Evolutionary conservation across 257 asterid genomes (phyloP), one percentile per base, ranked within the genome.

Genomic region (Plantago ovata): DNA sequence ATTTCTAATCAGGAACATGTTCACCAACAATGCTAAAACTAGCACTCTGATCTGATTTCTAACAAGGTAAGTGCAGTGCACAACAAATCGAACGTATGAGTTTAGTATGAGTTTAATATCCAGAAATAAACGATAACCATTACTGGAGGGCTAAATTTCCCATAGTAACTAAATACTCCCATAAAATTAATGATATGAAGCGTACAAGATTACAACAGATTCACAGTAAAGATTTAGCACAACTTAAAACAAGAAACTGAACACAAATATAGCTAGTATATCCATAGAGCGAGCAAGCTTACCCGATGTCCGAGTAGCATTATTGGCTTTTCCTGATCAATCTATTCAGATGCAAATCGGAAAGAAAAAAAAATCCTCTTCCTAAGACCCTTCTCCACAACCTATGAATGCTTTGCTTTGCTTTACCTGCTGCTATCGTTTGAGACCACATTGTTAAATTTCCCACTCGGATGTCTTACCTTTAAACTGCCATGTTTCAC

Each of bases 401-500:
- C 40, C 23, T 62, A 32, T 38, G 46, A 46, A 47, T 38, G 1
- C 9, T 60, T 15, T 52, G 40, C 68, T 8, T n/a, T n/a, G n/a
- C n/a, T n/a, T n/a, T n/a, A n/a, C n/a, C n/a, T n/a, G n/a, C n/a
- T 32, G 62, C 19, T 42, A 19, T 49, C 55, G 9, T 18, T 49
- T 15, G 55, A 10, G 9, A 57, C 69, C 8, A 58, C 81, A 20
- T 64, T 75, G 71, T 67, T 77, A 75, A 83, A 74, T 42, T 80
- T 85, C 66, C 84, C 92, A 57, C 91, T 83, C 39, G 79, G 60
- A 57, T 70, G 81, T 69, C 81, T 77, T 53, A 54, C 75, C 79
- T 89, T 89, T 51, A 86, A 82, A 71, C 98, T 83, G 41, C 95
- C 79, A 7, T 83, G 79, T 71, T 75, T 87, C 55, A 59, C 13